Conservation (phyloP, 2,329 filamentous ascomycete species). For the Knoxdaviesia proteae region DNA sequence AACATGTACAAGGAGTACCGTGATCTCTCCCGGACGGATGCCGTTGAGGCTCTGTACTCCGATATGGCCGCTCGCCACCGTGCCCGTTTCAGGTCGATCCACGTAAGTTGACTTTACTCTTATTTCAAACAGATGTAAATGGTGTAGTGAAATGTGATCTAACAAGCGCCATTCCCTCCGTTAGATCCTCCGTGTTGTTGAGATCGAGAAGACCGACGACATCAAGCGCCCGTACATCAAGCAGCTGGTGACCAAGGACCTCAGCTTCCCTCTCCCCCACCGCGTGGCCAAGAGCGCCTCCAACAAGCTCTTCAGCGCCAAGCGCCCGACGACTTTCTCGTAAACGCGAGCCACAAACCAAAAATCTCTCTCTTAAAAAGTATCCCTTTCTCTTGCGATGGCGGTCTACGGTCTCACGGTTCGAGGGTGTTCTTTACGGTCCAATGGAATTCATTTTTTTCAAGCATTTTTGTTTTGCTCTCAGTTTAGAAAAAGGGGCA, state of each 20-base stretch:
- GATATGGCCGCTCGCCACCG: conserved; percentile 98
- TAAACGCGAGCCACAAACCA: conserved; percentile 28
- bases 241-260: conserved; percentile 85
- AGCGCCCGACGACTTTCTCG: conserved; percentile 93
- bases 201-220: conserved; percentile 85
- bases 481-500: conserved; percentile 24
- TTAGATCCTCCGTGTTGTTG: conserved; percentile 93
- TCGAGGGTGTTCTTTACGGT: conserved; percentile 39
- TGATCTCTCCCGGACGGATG: conserved; percentile 89
- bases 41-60: conserved; percentile 93
- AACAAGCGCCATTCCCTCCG: background rate
- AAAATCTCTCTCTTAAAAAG: no score
- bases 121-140: background rate
- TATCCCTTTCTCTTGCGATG: conserved; percentile 25
- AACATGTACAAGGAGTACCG: conserved; percentile 99
- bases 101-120: conserved; percentile 45
- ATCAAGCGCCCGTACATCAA: conserved; percentile 99
- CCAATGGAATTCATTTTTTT: conserved; percentile 28
- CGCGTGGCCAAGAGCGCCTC: conserved; percentile 63
- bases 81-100: conserved; percentile 91
- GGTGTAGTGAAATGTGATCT: background rate
- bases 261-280: conserved; percentile 98
- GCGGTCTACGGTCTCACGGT: conserved; percentile 22
- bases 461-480: conserved; percentile 22
- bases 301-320: conserved; percentile 85